Base-by-base conservation (phyloP, 306 rosid genomes). In the Vigna nakashimae region DNA sequence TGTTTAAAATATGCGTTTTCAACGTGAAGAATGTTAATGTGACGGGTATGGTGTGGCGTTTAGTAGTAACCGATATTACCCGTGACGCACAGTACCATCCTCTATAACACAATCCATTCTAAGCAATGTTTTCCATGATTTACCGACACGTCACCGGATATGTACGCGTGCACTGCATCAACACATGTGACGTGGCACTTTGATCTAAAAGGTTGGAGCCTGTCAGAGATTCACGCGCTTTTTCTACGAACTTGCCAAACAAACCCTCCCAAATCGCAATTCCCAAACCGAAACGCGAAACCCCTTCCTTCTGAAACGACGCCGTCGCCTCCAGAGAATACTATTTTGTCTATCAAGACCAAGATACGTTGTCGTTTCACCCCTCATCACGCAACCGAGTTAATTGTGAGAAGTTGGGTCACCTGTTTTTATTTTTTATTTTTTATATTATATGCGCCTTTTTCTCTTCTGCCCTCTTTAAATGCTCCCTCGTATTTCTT, bases 171-270 rank as follows among this genome's bases (percentile, higher is more conserved):
- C 79, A 5, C 73, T 52, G 34, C 57, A 71, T 60, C 86, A 36
- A 40, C 8, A 55, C 43, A 17, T 2, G 79, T 75, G 85, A 84
- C 89, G 90, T 89, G 94, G 84, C 85, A 30, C 10, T 53, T 57
- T 28, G 24, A 51, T 34, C 53, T 76, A 71, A 63, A 42, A 68
- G 14, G 22, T 82, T 42, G 48, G 86, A 34, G 45, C 16, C 42
- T 42, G 40, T 49, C 68, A 76, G 57, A 55, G 52, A n/a, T 10
- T 55, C 77, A 74, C 84, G 87, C 86, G 79, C 78, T 78, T 63
- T 74, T 80, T 38, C 65, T 2, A n/a, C 28, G 6, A 62, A 30
- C 5, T 15, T 10, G 64, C 24, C 9, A 15, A 34, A 15, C 26
- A 3, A 15, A 38, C 15, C 4, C 46, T 15, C 28, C 1, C 45